These are phyloP conservation scores for Verticillium alfalfae DNA, from an alignment of 2,329 filamentous ascomycete species.

Conservation along the genomic window DNA sequence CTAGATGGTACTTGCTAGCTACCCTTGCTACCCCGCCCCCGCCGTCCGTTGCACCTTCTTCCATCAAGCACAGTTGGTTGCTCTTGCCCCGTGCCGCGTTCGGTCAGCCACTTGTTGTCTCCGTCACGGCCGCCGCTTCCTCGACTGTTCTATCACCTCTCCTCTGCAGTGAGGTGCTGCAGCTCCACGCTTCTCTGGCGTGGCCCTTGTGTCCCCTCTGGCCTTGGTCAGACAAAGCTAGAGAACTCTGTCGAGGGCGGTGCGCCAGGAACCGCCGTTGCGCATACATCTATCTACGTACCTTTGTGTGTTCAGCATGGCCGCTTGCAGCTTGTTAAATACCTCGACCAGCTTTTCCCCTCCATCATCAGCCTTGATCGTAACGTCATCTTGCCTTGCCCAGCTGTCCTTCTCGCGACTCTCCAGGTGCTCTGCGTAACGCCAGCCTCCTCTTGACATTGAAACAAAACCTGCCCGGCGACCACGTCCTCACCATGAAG, in stretches of 20 bases:
- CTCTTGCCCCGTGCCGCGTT: neutral
- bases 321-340: neutral
- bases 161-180: neutral
- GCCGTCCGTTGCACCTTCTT: neutral
- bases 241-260: neutral
- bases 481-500: constrained; percentile 35
- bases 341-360: neutral
- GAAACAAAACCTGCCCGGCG: too few species aligned
- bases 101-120: neutral
- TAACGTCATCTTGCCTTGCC: too few species aligned
- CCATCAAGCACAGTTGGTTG: too few species aligned
- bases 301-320: neutral
- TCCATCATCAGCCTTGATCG: neutral
- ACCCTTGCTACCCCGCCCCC: neutral
- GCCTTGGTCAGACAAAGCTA: neutral
- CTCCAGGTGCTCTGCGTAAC: too few species aligned
- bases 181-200: neutral
- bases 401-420: too few species aligned
- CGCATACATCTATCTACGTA: too few species aligned
- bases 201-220: too few species aligned
- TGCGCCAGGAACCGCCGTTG: neutral
- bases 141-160: neutral
- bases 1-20: too few species aligned
- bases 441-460: too few species aligned
- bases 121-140: neutral